phyloP scores from a whole-genome alignment of 2,329 filamentous ascomycete species.

The Pseudomassariella vexata region DNA sequence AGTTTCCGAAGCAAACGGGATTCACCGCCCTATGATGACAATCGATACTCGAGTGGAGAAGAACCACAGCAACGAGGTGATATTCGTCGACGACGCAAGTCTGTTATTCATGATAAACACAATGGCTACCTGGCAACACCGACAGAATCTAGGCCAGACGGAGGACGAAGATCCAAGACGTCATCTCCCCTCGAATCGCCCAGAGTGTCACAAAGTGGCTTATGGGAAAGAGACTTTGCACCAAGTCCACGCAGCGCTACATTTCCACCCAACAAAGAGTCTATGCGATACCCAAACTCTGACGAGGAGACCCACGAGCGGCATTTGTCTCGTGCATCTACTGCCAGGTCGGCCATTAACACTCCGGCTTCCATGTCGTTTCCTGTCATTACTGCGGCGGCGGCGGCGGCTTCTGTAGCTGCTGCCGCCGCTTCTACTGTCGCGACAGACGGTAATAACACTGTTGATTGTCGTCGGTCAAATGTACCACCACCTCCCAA shows the following conservation, averaged over 20 bases:
- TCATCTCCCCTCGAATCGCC: constrained; percentile 19
- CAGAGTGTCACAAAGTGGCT: constrained; percentile 13
- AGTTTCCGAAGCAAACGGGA: constrained; percentile 14
- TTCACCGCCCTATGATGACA: constrained; percentile 14
- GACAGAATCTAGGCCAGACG: constrained; percentile 12
- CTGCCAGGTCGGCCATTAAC: constrained; percentile 14
- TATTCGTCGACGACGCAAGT: constrained; percentile 15
- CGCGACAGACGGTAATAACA: constrained; percentile 5
- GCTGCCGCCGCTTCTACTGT: constrained; percentile 10
- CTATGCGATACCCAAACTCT: constrained; percentile 10
- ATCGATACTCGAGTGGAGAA: constrained; percentile 24
- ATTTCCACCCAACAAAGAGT: constrained; percentile 18
- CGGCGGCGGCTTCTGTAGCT: constrained; percentile 11
- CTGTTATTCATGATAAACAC: constrained; percentile 12
- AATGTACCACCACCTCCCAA: constrained; percentile 11
- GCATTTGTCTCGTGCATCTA: constrained; percentile 18
- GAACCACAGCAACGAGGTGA: constrained; percentile 14
- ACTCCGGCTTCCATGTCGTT: constrained; percentile 10
- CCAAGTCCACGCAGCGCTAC: constrained; percentile 21
- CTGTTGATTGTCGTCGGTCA: constrained; percentile 10
- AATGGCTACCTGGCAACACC: constrained; percentile 15
- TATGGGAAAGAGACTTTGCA: constrained; percentile 12
- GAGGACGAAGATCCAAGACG: constrained; percentile 15
- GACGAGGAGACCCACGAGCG: constrained; percentile 16
- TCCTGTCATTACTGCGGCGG: constrained; percentile 12